These are phyloP conservation scores for Diplodia intermedia DNA, from an alignment of 2,329 filamentous ascomycete species.

Conservation along the genomic window DNA sequence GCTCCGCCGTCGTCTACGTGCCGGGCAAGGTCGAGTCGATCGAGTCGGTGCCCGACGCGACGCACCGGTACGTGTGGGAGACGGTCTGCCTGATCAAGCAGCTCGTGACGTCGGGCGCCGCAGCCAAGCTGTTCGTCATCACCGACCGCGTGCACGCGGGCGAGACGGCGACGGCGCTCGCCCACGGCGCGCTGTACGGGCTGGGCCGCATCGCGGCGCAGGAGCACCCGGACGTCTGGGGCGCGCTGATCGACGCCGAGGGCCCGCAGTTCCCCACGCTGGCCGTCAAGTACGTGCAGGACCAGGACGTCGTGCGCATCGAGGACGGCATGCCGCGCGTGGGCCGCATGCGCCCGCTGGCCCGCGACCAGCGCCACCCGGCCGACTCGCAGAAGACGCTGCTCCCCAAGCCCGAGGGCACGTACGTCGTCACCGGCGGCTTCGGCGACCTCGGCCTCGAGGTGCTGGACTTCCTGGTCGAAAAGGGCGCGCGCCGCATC, in stretches of 20 bases:
- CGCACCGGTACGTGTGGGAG: conserved; percentile 38
- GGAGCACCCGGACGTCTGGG: conserved; percentile 50
- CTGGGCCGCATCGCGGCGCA: conserved; percentile 49
- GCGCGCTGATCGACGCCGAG: conserved; percentile 50
- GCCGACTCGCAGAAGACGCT: conserved; percentile 31
- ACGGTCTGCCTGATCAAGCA: conserved; percentile 37
- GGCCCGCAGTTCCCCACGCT: conserved; percentile 43
- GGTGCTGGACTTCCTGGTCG: conserved; percentile 47
- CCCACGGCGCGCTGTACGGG: conserved; percentile 48
- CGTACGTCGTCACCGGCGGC: conserved; percentile 54
- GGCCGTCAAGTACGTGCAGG: conserved; percentile 49
- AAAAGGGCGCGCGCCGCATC: conserved; percentile 52
- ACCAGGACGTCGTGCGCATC: conserved; percentile 49
- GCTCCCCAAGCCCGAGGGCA: conserved; percentile 46
- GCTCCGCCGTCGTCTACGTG: conserved; percentile 36
- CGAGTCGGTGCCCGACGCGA: conserved; percentile 34
- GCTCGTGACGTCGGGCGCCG: conserved; percentile 32
- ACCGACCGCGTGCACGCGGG: conserved; percentile 40
- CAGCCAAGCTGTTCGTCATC: conserved; percentile 43
- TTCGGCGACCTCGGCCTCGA: conserved; percentile 52
- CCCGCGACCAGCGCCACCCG: conserved; percentile 35
- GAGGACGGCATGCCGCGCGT: conserved; percentile 48
- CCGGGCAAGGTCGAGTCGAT: conserved; percentile 33
- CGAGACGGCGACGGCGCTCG: conserved; percentile 42
- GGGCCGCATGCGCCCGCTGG: conserved; percentile 43